These are phyloP conservation scores for Pyrenophora teres DNA, from an alignment of 2,329 filamentous ascomycete species.

Conservation along the genomic window DNA sequence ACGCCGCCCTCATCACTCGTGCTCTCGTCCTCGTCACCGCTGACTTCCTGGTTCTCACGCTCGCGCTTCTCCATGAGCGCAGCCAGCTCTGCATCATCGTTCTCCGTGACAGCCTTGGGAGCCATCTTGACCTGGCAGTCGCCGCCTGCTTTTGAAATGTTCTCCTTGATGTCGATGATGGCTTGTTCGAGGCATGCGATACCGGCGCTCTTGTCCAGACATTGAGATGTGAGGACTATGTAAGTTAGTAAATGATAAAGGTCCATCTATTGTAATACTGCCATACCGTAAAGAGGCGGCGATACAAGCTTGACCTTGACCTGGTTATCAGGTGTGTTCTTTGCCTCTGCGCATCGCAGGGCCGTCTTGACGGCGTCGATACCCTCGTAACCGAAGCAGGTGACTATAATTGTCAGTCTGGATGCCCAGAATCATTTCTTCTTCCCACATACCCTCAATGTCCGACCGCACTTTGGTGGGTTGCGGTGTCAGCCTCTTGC, in stretches of 20 bases:
- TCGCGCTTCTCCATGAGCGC: conserved; percentile 99
- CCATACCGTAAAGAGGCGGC: conserved; percentile 76
- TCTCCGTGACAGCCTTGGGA: conserved; percentile 98
- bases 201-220: conserved; percentile 86
- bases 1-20: conserved; percentile 84
- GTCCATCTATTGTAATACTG: neutral
- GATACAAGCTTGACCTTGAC: conserved; percentile 99
- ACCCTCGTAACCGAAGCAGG: conserved; percentile 79
- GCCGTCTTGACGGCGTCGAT: conserved; percentile 98
- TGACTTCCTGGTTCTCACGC: conserved; percentile 96
- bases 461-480: conserved; percentile 99
- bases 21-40: conserved; percentile 93
- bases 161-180: conserved; percentile 82
- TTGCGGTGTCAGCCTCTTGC: conserved; percentile 94
- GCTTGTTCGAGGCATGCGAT: conserved; percentile 85
- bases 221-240: conserved; percentile 85
- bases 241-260: conserved; percentile 17
- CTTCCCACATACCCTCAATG: conserved; percentile 76
- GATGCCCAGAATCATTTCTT: conserved; percentile 49
- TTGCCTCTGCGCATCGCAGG: conserved; percentile 85
- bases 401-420: conserved; percentile 34
- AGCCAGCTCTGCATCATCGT: conserved; percentile 94
- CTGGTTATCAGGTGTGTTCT: conserved; percentile 89
- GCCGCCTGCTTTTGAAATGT: conserved; percentile 78
- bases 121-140: conserved; percentile 94